Evolutionary conservation across 345 rosid species (phyloP).

Genomic region (Anacardium occidentale): DNA sequence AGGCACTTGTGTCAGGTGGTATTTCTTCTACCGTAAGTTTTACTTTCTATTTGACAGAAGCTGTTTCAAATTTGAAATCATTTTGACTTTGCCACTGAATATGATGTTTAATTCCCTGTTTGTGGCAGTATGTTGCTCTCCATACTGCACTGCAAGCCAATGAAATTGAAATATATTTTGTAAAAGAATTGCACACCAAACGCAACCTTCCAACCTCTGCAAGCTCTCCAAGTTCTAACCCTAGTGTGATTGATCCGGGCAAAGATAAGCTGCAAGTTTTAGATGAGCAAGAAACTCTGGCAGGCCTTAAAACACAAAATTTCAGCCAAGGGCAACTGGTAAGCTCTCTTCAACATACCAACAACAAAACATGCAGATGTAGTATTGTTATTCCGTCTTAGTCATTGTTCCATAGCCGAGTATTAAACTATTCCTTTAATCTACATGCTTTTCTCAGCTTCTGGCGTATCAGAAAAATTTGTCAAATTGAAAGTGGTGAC

Average conservation of each 20-base stretch:
- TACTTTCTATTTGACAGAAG: neutral
- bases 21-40: conserved; percentile 4
- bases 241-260: conserved; percentile 24
- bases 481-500: conserved; percentile 10
- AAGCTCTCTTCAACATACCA: conserved; percentile 7
- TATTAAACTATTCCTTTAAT: neutral
- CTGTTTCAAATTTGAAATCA: neutral
- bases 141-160: conserved; percentile 42
- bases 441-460: conserved; percentile 28
- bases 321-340: conserved; percentile 41
- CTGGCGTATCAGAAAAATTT: conserved; percentile 38
- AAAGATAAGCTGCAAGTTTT: conserved; percentile 39
- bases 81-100: neutral
- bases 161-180: conserved; percentile 42
- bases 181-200: conserved; percentile 33
- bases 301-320: conserved; percentile 27
- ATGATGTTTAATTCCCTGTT: conserved; percentile 8
- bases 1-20: conserved; percentile 42
- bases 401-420: too few species aligned
- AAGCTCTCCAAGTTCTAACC: neutral
- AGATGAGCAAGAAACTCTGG: conserved; percentile 42
- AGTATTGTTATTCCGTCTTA: neutral
- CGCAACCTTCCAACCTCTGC: conserved; percentile 19
- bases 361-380: neutral
- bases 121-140: conserved; percentile 43